Evolutionary conservation across 2,329 filamentous ascomycete genomes (phyloP), one percentile per base, ranked within the genome.

Genomic region (Xylariaceae sp.): DNA sequence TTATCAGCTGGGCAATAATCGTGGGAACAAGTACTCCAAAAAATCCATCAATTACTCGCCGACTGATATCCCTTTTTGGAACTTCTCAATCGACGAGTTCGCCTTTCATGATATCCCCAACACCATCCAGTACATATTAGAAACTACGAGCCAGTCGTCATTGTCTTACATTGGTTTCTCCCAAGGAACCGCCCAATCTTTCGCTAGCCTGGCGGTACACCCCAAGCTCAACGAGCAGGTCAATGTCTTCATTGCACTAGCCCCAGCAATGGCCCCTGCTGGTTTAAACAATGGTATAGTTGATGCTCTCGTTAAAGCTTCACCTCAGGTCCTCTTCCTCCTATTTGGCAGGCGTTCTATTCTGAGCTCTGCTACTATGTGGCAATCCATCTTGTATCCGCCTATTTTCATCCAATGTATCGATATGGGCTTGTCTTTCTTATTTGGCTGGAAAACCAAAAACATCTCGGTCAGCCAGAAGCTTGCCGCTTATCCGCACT

Each of bases 21-120:
- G 95, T 37, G 95, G 95, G 48, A 99, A 99, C 81, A 99, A 99
- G 72, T 99, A 99, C 76, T 96, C 92, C 44, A 99, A 98, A 74
- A 99, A 99, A 76, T 93, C 88, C 2, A 85, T 93, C 49, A 82
- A 88, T 56, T 79, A 81, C 60, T 88, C 91, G 0, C 93, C 95
- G 0, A 88, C 85, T 0, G 88, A 89, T 2, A 77, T 82, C 40
- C 81, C 85, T 14, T 99, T 99, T 73, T 99, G 95, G 95, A 89
- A 97, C 73, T 99, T 99, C 71, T 96, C 91, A 49, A 98, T 99
- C 70, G 95, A 99, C 71, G 90, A 99, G 70, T 99, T 99, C 71
- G 95, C 95, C 46, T 96, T 99, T 68, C 87, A 98, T 71, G 95
- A 99, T 72, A 97, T 99, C 57, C 95, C 95, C 1, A 89, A 99